A percentile compares a stretch with the other conserved stretches of the same genome.
Evolutionary conservation across 2,329 filamentous ascomycete genomes (phyloP).

Genomic region (Pyrenochaeta sp.): DNA sequence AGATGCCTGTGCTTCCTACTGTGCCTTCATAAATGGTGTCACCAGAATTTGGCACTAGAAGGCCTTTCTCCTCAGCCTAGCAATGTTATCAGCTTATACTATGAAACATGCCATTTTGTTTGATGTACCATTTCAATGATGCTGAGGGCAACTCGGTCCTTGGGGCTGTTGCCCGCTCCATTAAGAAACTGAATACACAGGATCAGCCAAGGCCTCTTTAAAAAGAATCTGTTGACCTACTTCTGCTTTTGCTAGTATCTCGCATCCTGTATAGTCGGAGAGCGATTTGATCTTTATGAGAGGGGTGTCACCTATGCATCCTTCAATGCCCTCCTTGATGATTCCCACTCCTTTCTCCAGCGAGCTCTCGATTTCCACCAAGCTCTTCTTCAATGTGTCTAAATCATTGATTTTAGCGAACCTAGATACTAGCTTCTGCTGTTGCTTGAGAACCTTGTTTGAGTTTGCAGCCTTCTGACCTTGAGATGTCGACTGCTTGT

Average conservation of each 20-base stretch:
- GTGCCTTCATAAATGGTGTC: constrained; percentile 98
- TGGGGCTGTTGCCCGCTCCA: constrained; percentile 90
- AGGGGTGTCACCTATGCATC: constrained; percentile 92
- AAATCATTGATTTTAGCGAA: constrained; percentile 36
- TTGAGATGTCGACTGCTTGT: constrained; percentile 17
- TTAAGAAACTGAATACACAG: constrained; percentile 73
- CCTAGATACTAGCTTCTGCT: constrained; percentile 26
- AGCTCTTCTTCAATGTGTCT: constrained; percentile 32
- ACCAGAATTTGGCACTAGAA: constrained; percentile 79
- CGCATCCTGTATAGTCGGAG: constrained; percentile 85
- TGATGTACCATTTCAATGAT: constrained; percentile 73
- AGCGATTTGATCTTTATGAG: constrained; percentile 86
- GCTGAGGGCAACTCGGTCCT: constrained; percentile 90
- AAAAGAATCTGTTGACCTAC: constrained; percentile 42
- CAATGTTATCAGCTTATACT: constrained; percentile 10
- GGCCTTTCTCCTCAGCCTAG: constrained; percentile 78
- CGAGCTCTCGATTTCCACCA: constrained; percentile 26
- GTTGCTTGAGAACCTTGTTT: constrained; percentile 28
- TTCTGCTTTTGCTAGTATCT: constrained; percentile 92
- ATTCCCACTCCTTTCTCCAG: constrained; percentile 26
- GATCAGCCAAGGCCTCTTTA: constrained; percentile 5
- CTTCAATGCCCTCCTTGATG: constrained; percentile 83
- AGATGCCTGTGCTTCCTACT: constrained; percentile 95
- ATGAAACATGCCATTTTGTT: not conserved
- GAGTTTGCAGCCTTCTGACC: constrained; percentile 16